A percentile compares a stretch with the other conserved stretches of the same genome.
These are phyloP conservation scores for Stentor coeruleus DNA, from an alignment of 73 alveolate genomes.

Conservation along the genomic window DNA sequence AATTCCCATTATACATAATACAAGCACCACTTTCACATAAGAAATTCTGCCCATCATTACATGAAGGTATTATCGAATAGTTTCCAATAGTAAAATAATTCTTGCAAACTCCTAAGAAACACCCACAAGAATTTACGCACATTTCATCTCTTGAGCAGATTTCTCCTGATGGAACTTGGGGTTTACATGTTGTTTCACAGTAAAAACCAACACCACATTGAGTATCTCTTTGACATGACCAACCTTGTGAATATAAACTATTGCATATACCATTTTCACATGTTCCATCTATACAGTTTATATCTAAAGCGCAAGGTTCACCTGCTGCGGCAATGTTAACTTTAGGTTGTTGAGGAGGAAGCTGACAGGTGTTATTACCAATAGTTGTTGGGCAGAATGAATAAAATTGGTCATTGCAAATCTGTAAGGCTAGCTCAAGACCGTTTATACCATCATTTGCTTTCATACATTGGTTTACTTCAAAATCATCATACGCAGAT, in stretches of 20 bases:
- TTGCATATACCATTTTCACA: neutral
- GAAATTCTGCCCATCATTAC: neutral
- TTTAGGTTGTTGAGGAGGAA: conserved; percentile 12
- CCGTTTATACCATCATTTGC: neutral
- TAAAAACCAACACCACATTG: conserved; percentile 17
- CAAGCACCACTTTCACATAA: neutral
- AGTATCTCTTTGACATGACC: neutral
- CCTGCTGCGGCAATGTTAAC: conserved; percentile 7
- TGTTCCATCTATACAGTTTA: neutral
- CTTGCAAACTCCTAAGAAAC: neutral
- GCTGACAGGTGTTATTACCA: neutral
- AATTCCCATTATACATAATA: neutral
- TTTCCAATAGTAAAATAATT: neutral
- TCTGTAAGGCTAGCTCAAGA: neutral
- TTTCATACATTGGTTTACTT: neutral
- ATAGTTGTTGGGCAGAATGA: neutral
- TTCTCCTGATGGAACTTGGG: neutral
- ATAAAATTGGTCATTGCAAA: neutral
- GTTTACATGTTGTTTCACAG: neutral
- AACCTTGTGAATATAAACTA: neutral
- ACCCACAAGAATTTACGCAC: neutral
- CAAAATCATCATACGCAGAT: neutral
- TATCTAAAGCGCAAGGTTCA: neutral
- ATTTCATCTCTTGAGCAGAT: neutral
- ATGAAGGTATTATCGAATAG: neutral